Evolutionary conservation across 2,329 filamentous ascomycete genomes (phyloP), one percentile per base, ranked within the genome.

Genomic region (Didymella glomerata): DNA sequence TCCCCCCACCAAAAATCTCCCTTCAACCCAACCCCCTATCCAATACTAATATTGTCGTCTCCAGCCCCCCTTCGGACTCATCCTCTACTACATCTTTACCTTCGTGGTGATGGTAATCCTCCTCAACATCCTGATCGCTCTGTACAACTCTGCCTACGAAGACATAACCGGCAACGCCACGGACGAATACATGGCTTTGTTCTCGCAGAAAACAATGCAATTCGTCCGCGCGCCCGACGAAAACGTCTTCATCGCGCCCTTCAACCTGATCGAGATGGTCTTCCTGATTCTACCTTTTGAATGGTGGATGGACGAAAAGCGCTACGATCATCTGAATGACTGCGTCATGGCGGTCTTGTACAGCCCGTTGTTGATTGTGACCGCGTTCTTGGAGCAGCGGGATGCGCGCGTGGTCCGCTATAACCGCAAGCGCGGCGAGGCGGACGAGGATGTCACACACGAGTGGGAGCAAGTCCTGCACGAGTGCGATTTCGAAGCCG

Each of bases 141-240:
- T 99, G 7, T 99, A 97, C 82, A 98, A 98, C 79, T 94, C 90
- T 46, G 93, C 95, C 2, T 98, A 99, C 75, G 91, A 96, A 72
- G 93, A 97, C 76, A 96, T 97, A 60, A 96, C 93, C 69, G 89
- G 91, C 45, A 90, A 99, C 72, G 93, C 95, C 4, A 90, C 92
- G 65, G 95, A 99, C 76, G 95, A 99, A 77, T 99, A 93, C 78
- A 88, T 99, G 75, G 94, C 93, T 0, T 85, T 98, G 3, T 97
- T 97, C 78, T 86, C 92, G 0, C 91, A 96, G 67, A 97, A 97
- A 79, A 97, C 95, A 0, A 92, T 98, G 85, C 93, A 96, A 71
- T 99, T 97, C 71, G 92, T 98, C 18, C 91, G 95, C 48, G 95
- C 95, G 0, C 95, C 95, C 0, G 95, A 99, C 69, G 95, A 99